Conservation (phyloP, 176 grass and related monocot species). For the Triticum monococcum region DNA sequence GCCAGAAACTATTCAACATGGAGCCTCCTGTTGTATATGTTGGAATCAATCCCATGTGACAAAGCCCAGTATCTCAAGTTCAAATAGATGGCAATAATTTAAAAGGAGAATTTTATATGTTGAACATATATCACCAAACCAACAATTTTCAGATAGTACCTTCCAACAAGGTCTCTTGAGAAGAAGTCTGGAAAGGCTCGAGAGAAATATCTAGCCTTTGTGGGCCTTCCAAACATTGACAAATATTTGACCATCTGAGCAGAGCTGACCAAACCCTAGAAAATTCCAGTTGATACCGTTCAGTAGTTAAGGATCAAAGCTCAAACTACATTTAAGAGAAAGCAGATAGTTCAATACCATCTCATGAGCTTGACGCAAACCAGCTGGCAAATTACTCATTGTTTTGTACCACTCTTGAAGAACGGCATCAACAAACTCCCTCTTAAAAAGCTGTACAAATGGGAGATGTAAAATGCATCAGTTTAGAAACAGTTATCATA, state of each 20-base stretch:
- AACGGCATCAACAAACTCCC: slow-evolving; percentile 73
- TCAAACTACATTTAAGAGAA: slow-evolving; percentile 1
- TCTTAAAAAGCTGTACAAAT: slow-evolving; percentile 61
- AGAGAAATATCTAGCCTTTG: slow-evolving; percentile 60
- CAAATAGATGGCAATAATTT: background rate
- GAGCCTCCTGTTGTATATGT: background rate
- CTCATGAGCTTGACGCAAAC: slow-evolving; percentile 77
- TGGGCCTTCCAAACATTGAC: slow-evolving; percentile 63
- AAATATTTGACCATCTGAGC: slow-evolving; percentile 69
- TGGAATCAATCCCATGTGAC: background rate
- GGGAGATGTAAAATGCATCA: background rate
- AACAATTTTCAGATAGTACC: slow-evolving; percentile 31
- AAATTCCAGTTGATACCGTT: background rate
- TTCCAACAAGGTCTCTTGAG: slow-evolving; percentile 71
- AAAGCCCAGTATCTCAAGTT: background rate
- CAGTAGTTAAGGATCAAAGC: slow-evolving; percentile 16
- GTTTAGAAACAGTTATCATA: background rate
- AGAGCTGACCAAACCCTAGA: slow-evolving; percentile 69
- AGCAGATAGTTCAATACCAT: slow-evolving; percentile 40
- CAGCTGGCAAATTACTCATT: slow-evolving; percentile 59
- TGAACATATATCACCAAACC: background rate
- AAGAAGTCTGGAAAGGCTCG: slow-evolving; percentile 55
- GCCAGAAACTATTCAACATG: background rate
- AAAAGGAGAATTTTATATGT: background rate
- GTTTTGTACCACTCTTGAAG: slow-evolving; percentile 81